phyloP scores from a whole-genome alignment of 768 basidiomycete genomes.

The Agaricus subrufescens region DNA sequence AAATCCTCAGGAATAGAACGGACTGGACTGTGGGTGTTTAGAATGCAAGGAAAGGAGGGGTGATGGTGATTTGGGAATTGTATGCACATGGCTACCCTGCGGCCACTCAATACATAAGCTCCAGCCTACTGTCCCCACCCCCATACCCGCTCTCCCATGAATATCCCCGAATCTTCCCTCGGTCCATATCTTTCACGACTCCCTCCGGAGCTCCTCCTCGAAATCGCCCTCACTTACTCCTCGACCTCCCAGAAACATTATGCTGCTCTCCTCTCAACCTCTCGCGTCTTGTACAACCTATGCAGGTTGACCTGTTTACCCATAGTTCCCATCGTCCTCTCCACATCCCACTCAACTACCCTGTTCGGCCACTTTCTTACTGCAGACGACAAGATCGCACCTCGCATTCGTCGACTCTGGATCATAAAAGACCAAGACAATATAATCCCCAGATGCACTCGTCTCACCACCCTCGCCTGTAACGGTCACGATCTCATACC shows the following conservation, averaged over 20 bases:
- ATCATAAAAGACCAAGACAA: background rate
- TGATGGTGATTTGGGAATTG: too few relatives aligned
- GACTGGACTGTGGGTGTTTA: too few relatives aligned
- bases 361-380: conserved; percentile 1
- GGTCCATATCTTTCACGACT: background rate
- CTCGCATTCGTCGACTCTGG: conserved; percentile 5
- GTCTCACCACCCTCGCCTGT: conserved; percentile 2
- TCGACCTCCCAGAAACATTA: background rate
- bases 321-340: conserved; percentile 1
- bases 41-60: too few relatives aligned
- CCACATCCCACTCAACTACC: background rate
- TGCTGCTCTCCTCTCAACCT: background rate
- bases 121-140: too few relatives aligned
- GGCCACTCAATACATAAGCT: background rate
- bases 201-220: conserved; percentile 2
- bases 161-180: background rate
- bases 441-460: background rate
- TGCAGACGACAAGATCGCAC: background rate
- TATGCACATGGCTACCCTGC: too few relatives aligned
- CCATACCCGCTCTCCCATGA: background rate
- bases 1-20: too few relatives aligned
- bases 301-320: conserved; percentile 1
- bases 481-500: conserved; percentile 2
- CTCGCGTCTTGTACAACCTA: background rate
- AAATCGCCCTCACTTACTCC: background rate